A percentile compares a stretch with the other conserved stretches of the same genome.
phyloP scores from a whole-genome alignment of 2,329 filamentous ascomycete genomes.

The Lecanicillium sp. region DNA sequence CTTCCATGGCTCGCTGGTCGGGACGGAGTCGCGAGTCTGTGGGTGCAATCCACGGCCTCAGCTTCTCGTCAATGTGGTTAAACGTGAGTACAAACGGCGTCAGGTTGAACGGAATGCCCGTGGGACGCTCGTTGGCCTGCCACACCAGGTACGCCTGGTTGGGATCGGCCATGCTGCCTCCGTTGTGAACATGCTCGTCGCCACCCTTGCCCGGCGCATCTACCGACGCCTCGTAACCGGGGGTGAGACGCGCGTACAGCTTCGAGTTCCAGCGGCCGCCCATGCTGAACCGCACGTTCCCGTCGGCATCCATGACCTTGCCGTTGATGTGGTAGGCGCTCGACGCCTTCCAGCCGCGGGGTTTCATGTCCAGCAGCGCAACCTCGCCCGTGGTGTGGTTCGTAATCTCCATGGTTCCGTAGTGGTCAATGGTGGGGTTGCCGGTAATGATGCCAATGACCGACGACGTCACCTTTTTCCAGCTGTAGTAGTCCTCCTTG shows the following conservation, averaged over 20 bases:
- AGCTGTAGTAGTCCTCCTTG: constrained; percentile 85
- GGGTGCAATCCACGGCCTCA: constrained; percentile 71
- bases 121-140: constrained; percentile 76
- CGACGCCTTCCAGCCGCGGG: constrained; percentile 89
- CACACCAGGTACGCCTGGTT: constrained; percentile 83
- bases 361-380: constrained; percentile 87
- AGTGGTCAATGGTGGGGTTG: constrained; percentile 95
- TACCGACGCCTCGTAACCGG: constrained; percentile 74
- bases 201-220: constrained; percentile 41
- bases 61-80: constrained; percentile 82
- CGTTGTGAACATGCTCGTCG: constrained; percentile 30
- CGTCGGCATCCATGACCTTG: constrained; percentile 71
- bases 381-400: constrained; percentile 94
- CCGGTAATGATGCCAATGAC: constrained; percentile 99
- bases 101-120: constrained; percentile 89
- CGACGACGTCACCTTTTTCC: constrained; percentile 97
- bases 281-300: constrained; percentile 79
- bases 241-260: constrained; percentile 87
- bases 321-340: constrained; percentile 85
- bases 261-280: constrained; percentile 97
- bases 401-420: constrained; percentile 93
- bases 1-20: constrained; percentile 96
- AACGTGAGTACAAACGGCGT: constrained; percentile 94
- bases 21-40: constrained; percentile 91
- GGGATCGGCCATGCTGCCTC: constrained; percentile 53